These are phyloP conservation scores for Chalaropsis ovoidea DNA, from an alignment of 2,329 filamentous ascomycete species.

Conservation along the genomic window DNA sequence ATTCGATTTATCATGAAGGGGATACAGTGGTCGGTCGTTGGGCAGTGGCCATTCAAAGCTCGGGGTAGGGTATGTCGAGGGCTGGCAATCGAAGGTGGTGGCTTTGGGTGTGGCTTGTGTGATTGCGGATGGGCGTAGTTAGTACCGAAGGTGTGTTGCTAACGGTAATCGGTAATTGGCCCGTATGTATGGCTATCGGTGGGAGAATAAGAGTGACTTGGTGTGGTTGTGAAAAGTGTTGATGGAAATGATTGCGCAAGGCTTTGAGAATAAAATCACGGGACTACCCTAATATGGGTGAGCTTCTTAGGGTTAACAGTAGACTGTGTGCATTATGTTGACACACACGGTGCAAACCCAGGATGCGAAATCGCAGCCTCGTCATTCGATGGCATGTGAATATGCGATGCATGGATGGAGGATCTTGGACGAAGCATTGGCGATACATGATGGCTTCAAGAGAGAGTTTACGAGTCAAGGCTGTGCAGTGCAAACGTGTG, in stretches of 20 bases:
- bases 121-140: too few relatives aligned
- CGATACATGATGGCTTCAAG: too few relatives aligned
- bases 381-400: not conserved
- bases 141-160: too few relatives aligned
- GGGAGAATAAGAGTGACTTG: too few relatives aligned
- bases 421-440: too few relatives aligned
- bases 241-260: not conserved
- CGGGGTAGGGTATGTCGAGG: not conserved
- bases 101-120: too few relatives aligned
- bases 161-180: too few relatives aligned
- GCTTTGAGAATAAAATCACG: constrained; percentile 7
- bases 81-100: not conserved
- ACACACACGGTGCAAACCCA: not conserved
- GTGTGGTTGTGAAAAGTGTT: too few relatives aligned
- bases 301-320: not conserved
- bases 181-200: too few relatives aligned
- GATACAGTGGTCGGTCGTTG: not conserved
- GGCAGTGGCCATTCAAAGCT: not conserved
- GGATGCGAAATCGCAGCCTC: not conserved
- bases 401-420: not conserved
- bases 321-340: not conserved
- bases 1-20: constrained; percentile 19
- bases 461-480: too few relatives aligned
- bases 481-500: not conserved
- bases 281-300: not conserved